Conservation (phyloP, 2,329 filamentous ascomycete genomes). For the Rhinocladiella mackenziei region DNA sequence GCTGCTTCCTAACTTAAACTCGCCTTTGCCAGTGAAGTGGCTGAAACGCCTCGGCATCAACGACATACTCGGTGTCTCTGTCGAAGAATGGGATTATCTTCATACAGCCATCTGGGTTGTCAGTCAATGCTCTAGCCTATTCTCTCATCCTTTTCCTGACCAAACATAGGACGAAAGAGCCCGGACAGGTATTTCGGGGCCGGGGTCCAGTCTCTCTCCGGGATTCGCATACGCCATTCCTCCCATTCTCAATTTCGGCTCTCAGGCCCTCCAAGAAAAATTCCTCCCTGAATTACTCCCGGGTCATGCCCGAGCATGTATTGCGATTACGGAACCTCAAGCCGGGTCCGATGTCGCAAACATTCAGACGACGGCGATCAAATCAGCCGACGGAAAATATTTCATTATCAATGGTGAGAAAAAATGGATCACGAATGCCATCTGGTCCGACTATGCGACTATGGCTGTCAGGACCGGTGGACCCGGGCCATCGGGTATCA, state of each 20-base stretch:
- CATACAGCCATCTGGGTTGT: conserved; percentile 66
- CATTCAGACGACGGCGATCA: conserved; percentile 63
- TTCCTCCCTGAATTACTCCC: conserved; percentile 65
- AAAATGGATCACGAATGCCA: conserved; percentile 75
- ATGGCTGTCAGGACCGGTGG: conserved; percentile 70
- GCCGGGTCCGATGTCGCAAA: conserved; percentile 71
- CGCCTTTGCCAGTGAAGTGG: conserved; percentile 65
- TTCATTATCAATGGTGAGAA: conserved; percentile 72
- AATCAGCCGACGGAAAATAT: conserved; percentile 58
- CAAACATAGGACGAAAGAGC: conserved; percentile 70
- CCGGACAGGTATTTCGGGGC: conserved; percentile 61
- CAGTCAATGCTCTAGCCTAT: too few species aligned
- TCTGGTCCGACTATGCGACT: conserved; percentile 63
- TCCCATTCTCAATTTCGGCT: conserved; percentile 65
- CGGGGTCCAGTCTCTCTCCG: conserved; percentile 53
- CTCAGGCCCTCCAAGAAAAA: conserved; percentile 56
- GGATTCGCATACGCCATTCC: conserved; percentile 70
- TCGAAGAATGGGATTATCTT: conserved; percentile 70
- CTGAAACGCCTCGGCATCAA: conserved; percentile 62
- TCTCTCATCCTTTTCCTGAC: too few species aligned
- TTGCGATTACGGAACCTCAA: conserved; percentile 73
- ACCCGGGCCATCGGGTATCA: conserved; percentile 58
- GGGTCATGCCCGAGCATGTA: conserved; percentile 64
- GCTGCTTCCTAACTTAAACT: conserved; percentile 63
- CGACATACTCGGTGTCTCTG: conserved; percentile 60